Conservation (phyloP, 139 green algal genomes). For the Chlamydomonas urium region DNA sequence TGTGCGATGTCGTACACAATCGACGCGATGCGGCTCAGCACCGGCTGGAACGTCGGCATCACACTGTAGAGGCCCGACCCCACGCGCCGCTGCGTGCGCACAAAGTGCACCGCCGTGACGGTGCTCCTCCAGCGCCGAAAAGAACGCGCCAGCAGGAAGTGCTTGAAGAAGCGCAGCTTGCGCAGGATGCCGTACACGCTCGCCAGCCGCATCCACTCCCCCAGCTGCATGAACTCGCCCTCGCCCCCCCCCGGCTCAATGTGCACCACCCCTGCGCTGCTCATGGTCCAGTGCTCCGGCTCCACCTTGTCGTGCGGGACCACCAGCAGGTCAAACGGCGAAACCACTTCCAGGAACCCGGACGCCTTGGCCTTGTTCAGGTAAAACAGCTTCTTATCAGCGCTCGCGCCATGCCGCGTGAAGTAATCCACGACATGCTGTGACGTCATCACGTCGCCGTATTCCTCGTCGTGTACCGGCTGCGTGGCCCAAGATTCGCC, state of each 20-base stretch:
- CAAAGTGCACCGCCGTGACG: slow-evolving; percentile 14
- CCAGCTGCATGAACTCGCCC: slow-evolving; percentile 29
- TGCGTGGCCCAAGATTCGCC: too few relatives aligned
- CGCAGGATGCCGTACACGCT: slow-evolving; percentile 33
- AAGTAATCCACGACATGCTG: slow-evolving; percentile 37
- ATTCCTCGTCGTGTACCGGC: too few relatives aligned
- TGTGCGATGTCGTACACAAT: slow-evolving; percentile 19
- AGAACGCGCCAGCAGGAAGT: slow-evolving; percentile 21
- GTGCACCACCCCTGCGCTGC: slow-evolving; percentile 22
- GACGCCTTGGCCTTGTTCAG: slow-evolving; percentile 18
- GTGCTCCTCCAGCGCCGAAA: slow-evolving; percentile 24
- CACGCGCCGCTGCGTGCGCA: background rate
- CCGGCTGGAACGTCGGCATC: slow-evolving; percentile 23
- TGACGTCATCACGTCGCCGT: slow-evolving; percentile 6
- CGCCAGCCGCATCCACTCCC: slow-evolving; percentile 34
- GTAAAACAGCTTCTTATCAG: slow-evolving; percentile 38
- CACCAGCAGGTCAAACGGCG: slow-evolving; percentile 24
- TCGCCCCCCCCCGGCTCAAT: slow-evolving; percentile 16
- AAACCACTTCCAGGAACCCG: slow-evolving; percentile 1
- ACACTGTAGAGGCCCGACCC: background rate
- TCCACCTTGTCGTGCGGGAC: slow-evolving; percentile 24
- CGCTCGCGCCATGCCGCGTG: slow-evolving; percentile 24
- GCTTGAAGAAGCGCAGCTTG: slow-evolving; percentile 40
- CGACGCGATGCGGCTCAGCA: background rate
- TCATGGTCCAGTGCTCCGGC: slow-evolving; percentile 30